Evolutionary conservation across 129 eudicot genomes (phyloP).

Genomic region (Centrapalus pauciflorus): DNA sequence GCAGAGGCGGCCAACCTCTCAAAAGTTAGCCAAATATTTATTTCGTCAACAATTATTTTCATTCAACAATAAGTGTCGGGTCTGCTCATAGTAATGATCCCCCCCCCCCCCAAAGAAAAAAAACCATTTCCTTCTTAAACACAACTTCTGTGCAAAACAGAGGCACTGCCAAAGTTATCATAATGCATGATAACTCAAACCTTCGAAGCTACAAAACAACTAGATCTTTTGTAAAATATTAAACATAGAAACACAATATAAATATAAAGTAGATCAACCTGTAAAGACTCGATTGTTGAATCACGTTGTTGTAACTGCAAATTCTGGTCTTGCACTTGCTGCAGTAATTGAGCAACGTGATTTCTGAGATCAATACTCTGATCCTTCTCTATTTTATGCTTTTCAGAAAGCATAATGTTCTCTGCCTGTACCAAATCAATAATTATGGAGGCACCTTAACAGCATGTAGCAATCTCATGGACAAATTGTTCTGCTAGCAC

Average conservation of each 20-base stretch:
- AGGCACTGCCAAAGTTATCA: background rate
- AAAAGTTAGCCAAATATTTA: no score
- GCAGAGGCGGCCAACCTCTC: no score
- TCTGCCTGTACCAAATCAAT: constrained; percentile 55
- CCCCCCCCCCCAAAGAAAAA: no score
- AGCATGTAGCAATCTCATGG: background rate
- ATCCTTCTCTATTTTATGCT: constrained; percentile 72
- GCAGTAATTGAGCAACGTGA: constrained; percentile 70
- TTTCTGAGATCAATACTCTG: constrained; percentile 71
- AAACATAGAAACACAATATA: background rate
- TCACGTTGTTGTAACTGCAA: constrained; percentile 69
- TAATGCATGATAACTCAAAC: background rate
- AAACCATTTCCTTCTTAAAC: background rate
- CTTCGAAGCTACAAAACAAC: background rate
- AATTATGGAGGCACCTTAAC: background rate
- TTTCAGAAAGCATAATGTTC: constrained; percentile 73
- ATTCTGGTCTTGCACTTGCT: constrained; percentile 77
- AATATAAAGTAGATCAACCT: constrained; percentile 43
- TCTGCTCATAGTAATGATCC: no score
- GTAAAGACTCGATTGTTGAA: constrained; percentile 67
- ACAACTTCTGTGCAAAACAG: background rate
- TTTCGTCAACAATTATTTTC: background rate
- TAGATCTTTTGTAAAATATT: background rate
- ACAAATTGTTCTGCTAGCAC: background rate
- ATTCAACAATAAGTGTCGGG: background rate